phyloP scores from a whole-genome alignment of 768 basidiomycete genomes.

The Ramaria sp. region DNA sequence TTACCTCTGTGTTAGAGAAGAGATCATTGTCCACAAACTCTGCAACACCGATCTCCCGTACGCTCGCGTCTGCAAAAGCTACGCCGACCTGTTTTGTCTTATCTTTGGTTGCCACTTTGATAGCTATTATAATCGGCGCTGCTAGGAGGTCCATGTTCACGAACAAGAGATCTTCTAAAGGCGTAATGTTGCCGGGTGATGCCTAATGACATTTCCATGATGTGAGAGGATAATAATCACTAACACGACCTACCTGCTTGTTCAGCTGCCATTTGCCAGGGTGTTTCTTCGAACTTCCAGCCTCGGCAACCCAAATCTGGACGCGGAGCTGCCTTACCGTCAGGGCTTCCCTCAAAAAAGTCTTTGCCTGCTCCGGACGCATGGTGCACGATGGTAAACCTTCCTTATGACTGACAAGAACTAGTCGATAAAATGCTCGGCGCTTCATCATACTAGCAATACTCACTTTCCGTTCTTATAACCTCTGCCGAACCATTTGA shows the following conservation, averaged over 20 bases:
- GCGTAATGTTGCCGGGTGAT: constrained; percentile 59
- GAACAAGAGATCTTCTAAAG: constrained; percentile 79
- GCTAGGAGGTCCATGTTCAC: constrained; percentile 66
- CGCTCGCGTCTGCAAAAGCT: constrained; percentile 86
- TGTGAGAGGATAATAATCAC: not conserved
- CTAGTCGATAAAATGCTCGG: not conserved
- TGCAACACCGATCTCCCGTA: constrained; percentile 75
- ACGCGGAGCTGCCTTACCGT: constrained; percentile 84
- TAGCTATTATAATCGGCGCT: constrained; percentile 82
- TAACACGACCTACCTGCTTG: constrained; percentile 50
- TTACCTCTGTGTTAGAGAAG: constrained; percentile 90
- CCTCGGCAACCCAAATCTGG: constrained; percentile 79
- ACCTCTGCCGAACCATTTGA: constrained; percentile 76
- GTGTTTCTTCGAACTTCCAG: constrained; percentile 61
- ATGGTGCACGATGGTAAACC: constrained; percentile 67
- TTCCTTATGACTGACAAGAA: not conserved
- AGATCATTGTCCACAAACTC: constrained; percentile 93
- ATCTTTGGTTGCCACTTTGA: constrained; percentile 53
- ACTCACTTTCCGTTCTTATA: constrained; percentile 13
- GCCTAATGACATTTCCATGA: constrained; percentile 32
- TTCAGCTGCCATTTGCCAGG: constrained; percentile 61
- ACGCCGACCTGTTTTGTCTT: constrained; percentile 71
- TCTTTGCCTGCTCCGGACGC: constrained; percentile 65
- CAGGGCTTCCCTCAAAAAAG: constrained; percentile 78
- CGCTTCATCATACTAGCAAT: not conserved